Evolutionary conservation across 768 basidiomycete genomes (phyloP).

Genomic region (Tylopilus plumbeoviolaceoides): DNA sequence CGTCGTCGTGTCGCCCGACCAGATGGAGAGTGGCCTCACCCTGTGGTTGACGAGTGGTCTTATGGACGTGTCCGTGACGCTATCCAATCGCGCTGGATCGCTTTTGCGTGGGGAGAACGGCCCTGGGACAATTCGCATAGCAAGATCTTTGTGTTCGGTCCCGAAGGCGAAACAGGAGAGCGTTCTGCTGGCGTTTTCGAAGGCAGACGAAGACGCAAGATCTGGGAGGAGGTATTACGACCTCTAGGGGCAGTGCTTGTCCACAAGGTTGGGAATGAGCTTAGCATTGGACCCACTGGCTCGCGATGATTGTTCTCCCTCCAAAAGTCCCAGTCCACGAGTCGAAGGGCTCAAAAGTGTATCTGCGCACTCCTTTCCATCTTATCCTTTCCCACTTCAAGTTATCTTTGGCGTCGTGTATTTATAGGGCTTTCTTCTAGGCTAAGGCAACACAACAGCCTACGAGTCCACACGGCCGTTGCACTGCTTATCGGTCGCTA

Average conservation of each 20-base stretch:
- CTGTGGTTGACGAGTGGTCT: constrained; percentile 61
- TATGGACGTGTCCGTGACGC: constrained; percentile 66
- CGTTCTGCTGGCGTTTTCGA: constrained; percentile 62
- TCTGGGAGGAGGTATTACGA: constrained; percentile 65
- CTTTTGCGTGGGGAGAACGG: constrained; percentile 68
- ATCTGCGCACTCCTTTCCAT: neutral
- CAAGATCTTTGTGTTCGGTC: constrained; percentile 76
- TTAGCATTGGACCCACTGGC: constrained; percentile 59
- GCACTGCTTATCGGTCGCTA: too few species aligned
- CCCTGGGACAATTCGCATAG: constrained; percentile 59
- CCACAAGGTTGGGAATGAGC: constrained; percentile 70
- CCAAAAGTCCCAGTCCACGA: too few species aligned
- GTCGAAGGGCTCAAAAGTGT: constrained; percentile 7
- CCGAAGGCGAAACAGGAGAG: constrained; percentile 78
- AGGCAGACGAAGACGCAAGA: constrained; percentile 51
- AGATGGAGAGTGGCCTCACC: constrained; percentile 47
- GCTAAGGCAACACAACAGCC: neutral
- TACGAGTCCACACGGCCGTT: too few species aligned
- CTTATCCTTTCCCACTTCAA: neutral
- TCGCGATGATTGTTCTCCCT: constrained; percentile 15
- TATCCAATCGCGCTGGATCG: constrained; percentile 70
- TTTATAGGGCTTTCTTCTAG: constrained; percentile 3
- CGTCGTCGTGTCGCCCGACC: constrained; percentile 7
- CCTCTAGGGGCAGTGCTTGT: constrained; percentile 64
- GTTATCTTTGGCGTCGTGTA: neutral